Conservation (phyloP, 805 yeast species). For the Kodamaea leandrae region DNA sequence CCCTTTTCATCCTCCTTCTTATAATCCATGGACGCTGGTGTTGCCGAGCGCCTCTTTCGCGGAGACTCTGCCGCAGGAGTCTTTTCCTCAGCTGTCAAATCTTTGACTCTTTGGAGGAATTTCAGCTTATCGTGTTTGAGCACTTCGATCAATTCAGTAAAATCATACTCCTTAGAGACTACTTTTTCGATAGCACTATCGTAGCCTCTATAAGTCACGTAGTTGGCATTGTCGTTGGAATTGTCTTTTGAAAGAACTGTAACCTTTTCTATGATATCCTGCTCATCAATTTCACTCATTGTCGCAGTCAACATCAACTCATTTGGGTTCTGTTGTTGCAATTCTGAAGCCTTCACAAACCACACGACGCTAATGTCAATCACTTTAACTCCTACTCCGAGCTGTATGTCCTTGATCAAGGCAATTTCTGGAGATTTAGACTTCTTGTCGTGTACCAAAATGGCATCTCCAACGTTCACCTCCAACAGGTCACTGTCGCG, state of each 20-base stretch:
- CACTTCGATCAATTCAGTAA: constrained; percentile 26
- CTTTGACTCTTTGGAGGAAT: constrained; percentile 17
- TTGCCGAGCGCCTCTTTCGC: too few relatives aligned
- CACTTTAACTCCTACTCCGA: constrained; percentile 45
- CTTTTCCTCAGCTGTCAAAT: not conserved
- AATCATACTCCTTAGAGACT: constrained; percentile 41
- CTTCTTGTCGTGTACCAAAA: constrained; percentile 39
- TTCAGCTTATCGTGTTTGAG: constrained; percentile 25
- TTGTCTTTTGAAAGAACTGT: constrained; percentile 40
- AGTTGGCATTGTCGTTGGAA: constrained; percentile 31
- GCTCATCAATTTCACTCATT: constrained; percentile 40
- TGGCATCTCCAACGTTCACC: constrained; percentile 52
- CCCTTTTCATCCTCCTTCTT: constrained; percentile 1
- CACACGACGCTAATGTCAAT: constrained; percentile 49
- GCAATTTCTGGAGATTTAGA: constrained; percentile 42
- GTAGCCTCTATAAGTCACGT: constrained; percentile 42
- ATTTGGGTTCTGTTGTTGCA: constrained; percentile 23
- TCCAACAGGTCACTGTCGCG: constrained; percentile 43
- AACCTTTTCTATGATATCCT: constrained; percentile 44
- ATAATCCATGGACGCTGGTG: constrained; percentile 1
- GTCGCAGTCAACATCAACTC: constrained; percentile 59
- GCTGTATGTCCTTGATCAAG: constrained; percentile 48
- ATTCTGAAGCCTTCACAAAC: constrained; percentile 44
- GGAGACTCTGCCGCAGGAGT: not conserved
- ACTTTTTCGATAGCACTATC: constrained; percentile 32